Evolutionary conservation across 1,139 yeast genomes (phyloP).

Genomic region (Arxiozyma bovina): DNA sequence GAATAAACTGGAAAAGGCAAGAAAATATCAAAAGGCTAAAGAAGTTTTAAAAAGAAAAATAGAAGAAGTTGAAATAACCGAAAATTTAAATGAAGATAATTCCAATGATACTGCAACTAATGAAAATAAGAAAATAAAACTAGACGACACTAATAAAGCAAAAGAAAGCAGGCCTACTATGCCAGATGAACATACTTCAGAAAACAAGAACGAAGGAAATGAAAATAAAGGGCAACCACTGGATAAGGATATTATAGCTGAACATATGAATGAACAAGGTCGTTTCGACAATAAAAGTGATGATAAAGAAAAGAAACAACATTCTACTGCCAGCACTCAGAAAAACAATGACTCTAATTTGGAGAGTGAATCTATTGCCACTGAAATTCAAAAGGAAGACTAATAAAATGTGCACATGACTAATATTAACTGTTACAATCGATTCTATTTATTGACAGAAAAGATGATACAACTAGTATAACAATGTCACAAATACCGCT

Average conservation of each 20-base stretch:
- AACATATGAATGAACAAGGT: not conserved
- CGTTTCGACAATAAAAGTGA: not conserved
- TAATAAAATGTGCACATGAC: no score
- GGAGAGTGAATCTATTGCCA: no score
- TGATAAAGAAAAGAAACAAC: no score
- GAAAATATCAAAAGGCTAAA: constrained; percentile 14
- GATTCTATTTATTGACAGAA: not conserved
- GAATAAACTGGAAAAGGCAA: constrained; percentile 16
- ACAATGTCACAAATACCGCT: not conserved
- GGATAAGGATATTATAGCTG: constrained; percentile 8
- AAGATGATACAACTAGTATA: not conserved
- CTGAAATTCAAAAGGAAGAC: not conserved
- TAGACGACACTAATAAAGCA: not conserved
- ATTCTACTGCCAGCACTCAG: not conserved
- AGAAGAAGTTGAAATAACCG: constrained; percentile 8
- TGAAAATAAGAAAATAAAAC: not conserved
- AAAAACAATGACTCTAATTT: no score
- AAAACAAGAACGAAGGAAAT: not conserved
- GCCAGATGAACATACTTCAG: constrained; percentile 6
- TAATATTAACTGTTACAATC: no score
- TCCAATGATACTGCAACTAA: not conserved
- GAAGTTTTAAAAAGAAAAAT: constrained; percentile 12
- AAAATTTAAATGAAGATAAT: not conserved
- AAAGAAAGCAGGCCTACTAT: not conserved
- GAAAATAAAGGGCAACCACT: constrained; percentile 5